Evolutionary conservation across 2,329 filamentous ascomycete species (phyloP).

Genomic region (Eutypella sp.): DNA sequence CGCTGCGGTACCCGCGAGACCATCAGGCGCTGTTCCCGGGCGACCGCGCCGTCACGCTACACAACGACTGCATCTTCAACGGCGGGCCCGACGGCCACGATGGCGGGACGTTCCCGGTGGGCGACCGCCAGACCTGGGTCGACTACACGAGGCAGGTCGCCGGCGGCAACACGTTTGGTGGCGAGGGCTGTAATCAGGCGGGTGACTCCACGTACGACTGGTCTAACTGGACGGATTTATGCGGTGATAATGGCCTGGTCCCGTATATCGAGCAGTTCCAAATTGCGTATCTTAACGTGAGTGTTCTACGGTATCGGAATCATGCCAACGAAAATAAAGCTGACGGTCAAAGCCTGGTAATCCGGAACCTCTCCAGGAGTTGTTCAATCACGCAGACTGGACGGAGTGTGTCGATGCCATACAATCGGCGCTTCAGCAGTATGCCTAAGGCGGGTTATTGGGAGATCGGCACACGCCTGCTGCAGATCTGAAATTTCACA

Average conservation of each 20-base stretch:
- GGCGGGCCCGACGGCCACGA: conserved; percentile 19
- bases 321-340: neutral
- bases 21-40: conserved; percentile 6
- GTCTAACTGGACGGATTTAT: conserved; percentile 8
- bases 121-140: conserved; percentile 9
- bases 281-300: conserved; percentile 9
- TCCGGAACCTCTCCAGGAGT: neutral
- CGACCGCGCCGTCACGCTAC: conserved; percentile 22
- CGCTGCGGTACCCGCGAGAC: conserved; percentile 11
- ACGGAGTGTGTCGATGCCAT: neutral
- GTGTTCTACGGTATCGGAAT: neutral
- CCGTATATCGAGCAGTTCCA: conserved; percentile 10
- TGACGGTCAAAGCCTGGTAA: neutral
- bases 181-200: conserved; percentile 9
- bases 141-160: conserved; percentile 9
- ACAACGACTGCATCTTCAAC: conserved; percentile 29
- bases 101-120: conserved; percentile 9
- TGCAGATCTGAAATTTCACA: no score
- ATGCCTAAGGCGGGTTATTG: neutral
- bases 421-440: neutral
- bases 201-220: conserved; percentile 9
- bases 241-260: conserved; percentile 8
- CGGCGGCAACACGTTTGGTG: conserved; percentile 10
- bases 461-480: neutral
- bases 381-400: neutral